Base-by-base conservation (phyloP, 1,284 basidiomycete species). In the Cutaneotrichosporon sp. region DNA sequence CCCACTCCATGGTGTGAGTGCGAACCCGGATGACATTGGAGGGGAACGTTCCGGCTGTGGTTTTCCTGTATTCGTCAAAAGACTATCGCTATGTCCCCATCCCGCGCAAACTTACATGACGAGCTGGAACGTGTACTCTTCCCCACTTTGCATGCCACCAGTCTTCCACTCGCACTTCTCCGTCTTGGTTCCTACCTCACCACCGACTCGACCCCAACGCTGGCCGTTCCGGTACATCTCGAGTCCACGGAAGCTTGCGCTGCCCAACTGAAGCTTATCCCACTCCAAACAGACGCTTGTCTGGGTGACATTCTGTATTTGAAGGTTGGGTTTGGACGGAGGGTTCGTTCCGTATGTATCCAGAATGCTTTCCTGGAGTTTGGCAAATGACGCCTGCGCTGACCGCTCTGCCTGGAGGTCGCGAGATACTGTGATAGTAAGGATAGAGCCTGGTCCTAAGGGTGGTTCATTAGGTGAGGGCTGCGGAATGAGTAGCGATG, bases 281-380 rank as follows among this genome's bases (percentile, higher is more conserved):
- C 92, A 97, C 77, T 94, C 90, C 11, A 96, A 80, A 0, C 89
- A 90, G 3, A 92, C 89, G 7, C 87, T 92, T 1, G 93, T 97
- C 79, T 97, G 93, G 1, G 92, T 96, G 38, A 90, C 84, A 64
- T 94, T 91, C 37, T 90, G 82, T n/a, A 96, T 80, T 82, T 88
- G 71, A 8, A 70, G 65, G 17, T 61, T 57, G 3, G 92, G 92
- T n/a, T 83, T 71, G 50, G 83, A 75, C 0, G 93, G 93, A 9
- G 81, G 78, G 0, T 75, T 66, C 2, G 80, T 75, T 9, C 90
- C 90, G 73, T 85, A 96, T 26, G 81, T 81, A 9, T 84, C 76
- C 24, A 91, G 67, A 50, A 97, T 93, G 16, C 84, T 79, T 25
- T 82, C 78, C 71, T 97, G 93, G 37, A 97, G 78, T 2, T 80